phyloP scores from a whole-genome alignment of 2,329 filamentous ascomycete genomes.

The Huntiella decipiens region DNA sequence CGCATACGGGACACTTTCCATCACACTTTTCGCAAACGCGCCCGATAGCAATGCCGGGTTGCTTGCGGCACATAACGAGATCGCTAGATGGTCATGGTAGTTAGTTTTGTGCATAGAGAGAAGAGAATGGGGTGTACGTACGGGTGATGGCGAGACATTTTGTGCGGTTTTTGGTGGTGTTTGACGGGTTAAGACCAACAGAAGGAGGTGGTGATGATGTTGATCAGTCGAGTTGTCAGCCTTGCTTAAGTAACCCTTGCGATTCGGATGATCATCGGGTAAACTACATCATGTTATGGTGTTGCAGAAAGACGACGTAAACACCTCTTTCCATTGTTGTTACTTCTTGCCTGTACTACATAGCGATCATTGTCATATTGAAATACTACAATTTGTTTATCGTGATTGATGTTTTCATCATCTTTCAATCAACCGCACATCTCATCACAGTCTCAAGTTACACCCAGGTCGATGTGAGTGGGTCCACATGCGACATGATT shows the following conservation, averaged over 20 bases:
- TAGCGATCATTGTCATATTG: too few relatives aligned
- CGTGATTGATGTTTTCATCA: too few relatives aligned
- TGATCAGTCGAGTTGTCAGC: slow-evolving; percentile 2
- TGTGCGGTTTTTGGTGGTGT: slow-evolving; percentile 14
- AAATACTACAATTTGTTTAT: too few relatives aligned
- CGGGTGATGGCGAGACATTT: slow-evolving; percentile 89
- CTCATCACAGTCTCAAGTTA: too few relatives aligned
- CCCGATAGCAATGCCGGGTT: slow-evolving; percentile 91
- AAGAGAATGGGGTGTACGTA: slow-evolving; percentile 25
- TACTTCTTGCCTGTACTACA: too few relatives aligned
- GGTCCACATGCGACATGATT: too few relatives aligned
- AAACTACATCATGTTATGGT: not conserved
- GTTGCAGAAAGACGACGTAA: too few relatives aligned
- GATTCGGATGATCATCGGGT: slow-evolving; percentile 4
- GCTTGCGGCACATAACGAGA: slow-evolving; percentile 99
- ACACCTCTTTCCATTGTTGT: too few relatives aligned
- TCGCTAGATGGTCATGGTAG: slow-evolving; percentile 34
- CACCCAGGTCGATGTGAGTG: too few relatives aligned
- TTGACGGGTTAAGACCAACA: not conserved
- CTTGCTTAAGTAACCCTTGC: slow-evolving; percentile 2
- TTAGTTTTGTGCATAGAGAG: not conserved
- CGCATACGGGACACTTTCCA: slow-evolving; percentile 97
- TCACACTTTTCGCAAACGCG: slow-evolving; percentile 99
- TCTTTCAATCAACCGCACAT: too few relatives aligned
- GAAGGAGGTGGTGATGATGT: not conserved